Evolutionary conservation across 2,329 filamentous ascomycete genomes (phyloP).

Genomic region (Drechmeria coniospora): DNA sequence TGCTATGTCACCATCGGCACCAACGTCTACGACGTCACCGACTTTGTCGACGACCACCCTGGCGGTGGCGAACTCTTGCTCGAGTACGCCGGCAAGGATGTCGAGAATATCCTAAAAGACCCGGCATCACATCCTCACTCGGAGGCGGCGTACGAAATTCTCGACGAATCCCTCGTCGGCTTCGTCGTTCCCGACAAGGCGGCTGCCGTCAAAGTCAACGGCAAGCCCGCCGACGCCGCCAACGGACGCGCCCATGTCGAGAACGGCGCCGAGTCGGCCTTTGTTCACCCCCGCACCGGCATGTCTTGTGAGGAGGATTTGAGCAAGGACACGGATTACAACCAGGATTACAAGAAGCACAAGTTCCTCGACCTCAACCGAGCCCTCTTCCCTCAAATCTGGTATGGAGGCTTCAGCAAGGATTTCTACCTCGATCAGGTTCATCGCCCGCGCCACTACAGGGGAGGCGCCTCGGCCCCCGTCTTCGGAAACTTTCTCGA

Average conservation of each 20-base stretch:
- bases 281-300: slow-evolving; percentile 53
- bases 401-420: slow-evolving; percentile 75
- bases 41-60: slow-evolving; percentile 80
- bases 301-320: slow-evolving; percentile 84
- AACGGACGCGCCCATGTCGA: slow-evolving; percentile 9
- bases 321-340: slow-evolving; percentile 65
- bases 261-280: no score
- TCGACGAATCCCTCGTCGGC: slow-evolving; percentile 75
- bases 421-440: slow-evolving; percentile 96
- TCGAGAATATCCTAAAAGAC: slow-evolving; percentile 70
- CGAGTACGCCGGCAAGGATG: slow-evolving; percentile 79
- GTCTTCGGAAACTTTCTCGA: slow-evolving; percentile 98
- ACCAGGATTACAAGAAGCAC: slow-evolving; percentile 68
- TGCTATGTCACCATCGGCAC: slow-evolving; percentile 86
- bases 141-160: slow-evolving; percentile 87
- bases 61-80: slow-evolving; percentile 79
- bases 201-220: no score
- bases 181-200: slow-evolving; percentile 53
- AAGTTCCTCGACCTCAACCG: slow-evolving; percentile 84
- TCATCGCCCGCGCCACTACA: slow-evolving; percentile 90
- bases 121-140: slow-evolving; percentile 70
- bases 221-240: slow-evolving; percentile 17
- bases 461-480: slow-evolving; percentile 78
- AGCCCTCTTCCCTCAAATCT: slow-evolving; percentile 78
- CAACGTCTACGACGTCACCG: slow-evolving; percentile 90